Percentiles rank a stretch among this genome's conserved stretches.
Conservation (phyloP, 2,329 filamentous ascomycete species). For the Aspergillus floridensis region DNA sequence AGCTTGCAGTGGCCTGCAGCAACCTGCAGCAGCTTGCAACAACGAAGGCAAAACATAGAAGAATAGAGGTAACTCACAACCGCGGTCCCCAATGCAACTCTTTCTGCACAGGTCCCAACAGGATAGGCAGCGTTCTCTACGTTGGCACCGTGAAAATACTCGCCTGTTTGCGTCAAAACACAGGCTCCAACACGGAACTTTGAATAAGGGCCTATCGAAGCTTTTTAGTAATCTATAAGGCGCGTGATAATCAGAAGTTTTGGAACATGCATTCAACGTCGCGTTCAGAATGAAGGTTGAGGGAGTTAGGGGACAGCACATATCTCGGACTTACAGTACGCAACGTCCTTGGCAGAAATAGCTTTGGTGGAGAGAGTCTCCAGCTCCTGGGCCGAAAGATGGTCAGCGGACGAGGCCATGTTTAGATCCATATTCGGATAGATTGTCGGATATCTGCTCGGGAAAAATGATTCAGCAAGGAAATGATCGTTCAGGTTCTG, state of each 20-base stretch:
- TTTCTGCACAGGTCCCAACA: constrained; percentile 92
- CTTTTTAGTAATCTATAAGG: not conserved
- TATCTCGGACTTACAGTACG: constrained; percentile 66
- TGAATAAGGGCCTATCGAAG: constrained; percentile 69
- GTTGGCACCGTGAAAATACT: constrained; percentile 72
- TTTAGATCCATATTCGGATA: not conserved
- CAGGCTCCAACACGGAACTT: constrained; percentile 86
- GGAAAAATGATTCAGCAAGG: no score
- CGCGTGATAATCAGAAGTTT: not conserved
- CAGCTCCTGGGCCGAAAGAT: constrained; percentile 63
- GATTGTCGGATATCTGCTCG: not conserved
- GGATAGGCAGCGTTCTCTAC: constrained; percentile 93
- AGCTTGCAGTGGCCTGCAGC: not conserved
- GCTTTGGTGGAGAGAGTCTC: constrained; percentile 60
- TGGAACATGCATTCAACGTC: not conserved
- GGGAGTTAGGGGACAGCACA: not conserved
- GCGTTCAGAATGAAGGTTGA: not conserved
- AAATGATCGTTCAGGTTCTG: not conserved
- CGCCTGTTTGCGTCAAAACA: constrained; percentile 60
- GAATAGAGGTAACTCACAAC: constrained; percentile 48
- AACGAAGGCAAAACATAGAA: not conserved
- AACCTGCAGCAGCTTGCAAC: not conserved
- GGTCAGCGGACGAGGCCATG: constrained; percentile 22
- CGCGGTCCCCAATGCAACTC: constrained; percentile 81
- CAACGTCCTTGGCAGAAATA: constrained; percentile 68